These are phyloP conservation scores for Dryadomyces sulphureus DNA, from an alignment of 2,329 filamentous ascomycete genomes.

Conservation along the genomic window DNA sequence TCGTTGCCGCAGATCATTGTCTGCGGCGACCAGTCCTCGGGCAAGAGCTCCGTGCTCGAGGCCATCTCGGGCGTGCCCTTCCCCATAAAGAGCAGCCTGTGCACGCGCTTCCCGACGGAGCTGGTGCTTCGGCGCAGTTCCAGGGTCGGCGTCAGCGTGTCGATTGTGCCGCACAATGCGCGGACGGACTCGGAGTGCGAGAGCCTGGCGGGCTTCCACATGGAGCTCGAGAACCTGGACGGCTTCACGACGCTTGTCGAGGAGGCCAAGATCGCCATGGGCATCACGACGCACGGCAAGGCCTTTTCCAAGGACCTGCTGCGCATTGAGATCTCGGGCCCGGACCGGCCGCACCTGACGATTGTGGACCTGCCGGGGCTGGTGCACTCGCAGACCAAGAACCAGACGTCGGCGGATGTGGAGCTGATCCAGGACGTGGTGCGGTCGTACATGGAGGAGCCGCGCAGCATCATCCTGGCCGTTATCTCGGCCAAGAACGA, in stretches of 20 bases:
- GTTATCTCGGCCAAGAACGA: conserved; percentile 43
- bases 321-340: conserved; percentile 31
- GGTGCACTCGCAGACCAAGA: conserved; percentile 31
- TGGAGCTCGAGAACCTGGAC: conserved; percentile 7
- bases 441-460: conserved; percentile 37
- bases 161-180: conserved; percentile 20
- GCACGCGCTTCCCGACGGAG: conserved; percentile 47
- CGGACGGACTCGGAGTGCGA: conserved; percentile 15
- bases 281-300: conserved; percentile 19
- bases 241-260: conserved; percentile 22
- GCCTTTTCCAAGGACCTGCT: conserved; percentile 31
- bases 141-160: conserved; percentile 19
- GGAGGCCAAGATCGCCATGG: conserved; percentile 32
- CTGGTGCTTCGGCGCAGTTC: conserved; percentile 35
- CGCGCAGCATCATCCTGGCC: conserved; percentile 43
- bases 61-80: neutral
- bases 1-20: conserved; percentile 25
- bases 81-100: neutral
- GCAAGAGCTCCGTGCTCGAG: neutral
- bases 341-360: conserved; percentile 34
- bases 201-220: conserved; percentile 15
- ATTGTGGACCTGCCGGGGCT: conserved; percentile 45
- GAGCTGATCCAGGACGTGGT: conserved; percentile 32
- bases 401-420: conserved; percentile 28
- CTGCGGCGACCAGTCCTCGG: neutral